Evolutionary conservation across 768 basidiomycete genomes (phyloP), one percentile per base, ranked within the genome.

Genomic region (Agaricus subrufescens): DNA sequence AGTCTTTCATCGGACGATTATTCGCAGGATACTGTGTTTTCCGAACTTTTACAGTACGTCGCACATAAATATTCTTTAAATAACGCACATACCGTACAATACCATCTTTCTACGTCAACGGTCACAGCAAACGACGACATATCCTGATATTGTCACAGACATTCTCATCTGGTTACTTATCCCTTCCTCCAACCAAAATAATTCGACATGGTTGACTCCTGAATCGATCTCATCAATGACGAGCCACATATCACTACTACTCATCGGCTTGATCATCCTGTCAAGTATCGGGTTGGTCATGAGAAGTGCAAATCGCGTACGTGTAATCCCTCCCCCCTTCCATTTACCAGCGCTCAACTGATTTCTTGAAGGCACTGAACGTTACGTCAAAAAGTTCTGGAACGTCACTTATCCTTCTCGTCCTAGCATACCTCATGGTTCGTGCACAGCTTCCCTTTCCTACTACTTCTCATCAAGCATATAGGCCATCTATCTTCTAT

Each of bases 371-470:
- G 86, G 75, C 73, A 0, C 71, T 90, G 37, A 80, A 79, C 52
- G 80, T 88, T 15, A 85, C 84, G 34, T 87, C 84, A 61, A 77
- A 83, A 34, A 88, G 80, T 52, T 74, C 88, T 6, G 86, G 86
- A 34, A 87, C 88, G 4, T 87, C 87, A 4, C 70, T 93, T 42
- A 86, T 93, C 80, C 67, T 93, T 26, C 78, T 94, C 30, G 69
- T 87, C 9, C 77, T 94, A 25, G 86, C 90, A 6, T 90, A 94
- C 65, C 75, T 94, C 46, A 91, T 94, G 91, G 91, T 90, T 60
- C 34, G 76, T 64, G 27, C 12, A 38, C 45, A 19, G 1, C 58
- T 38, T 30, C 58, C 15, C 29, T 40, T 54, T 37, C 51, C 37
- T 60, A 38, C 15, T 19, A 25, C 15, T 15, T 3, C 37, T 37